Percentiles rank a stretch among this genome's conserved stretches.
These are phyloP conservation scores for Pleurotus salmoneostramineus DNA, from an alignment of 768 basidiomycete genomes.

Conservation along the genomic window DNA sequence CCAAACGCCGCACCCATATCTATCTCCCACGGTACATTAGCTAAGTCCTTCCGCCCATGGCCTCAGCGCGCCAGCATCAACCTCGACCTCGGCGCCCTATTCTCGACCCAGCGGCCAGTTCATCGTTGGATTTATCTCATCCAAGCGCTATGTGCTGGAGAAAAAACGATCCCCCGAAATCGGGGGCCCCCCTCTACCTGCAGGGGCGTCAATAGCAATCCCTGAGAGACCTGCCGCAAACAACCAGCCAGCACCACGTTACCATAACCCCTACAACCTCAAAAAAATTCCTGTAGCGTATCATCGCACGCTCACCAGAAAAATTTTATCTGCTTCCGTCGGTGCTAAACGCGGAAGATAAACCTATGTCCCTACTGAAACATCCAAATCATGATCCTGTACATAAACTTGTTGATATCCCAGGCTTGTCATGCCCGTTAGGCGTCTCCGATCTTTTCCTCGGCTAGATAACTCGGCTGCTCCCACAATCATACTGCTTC, in stretches of 20 bases:
- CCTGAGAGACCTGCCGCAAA: background rate
- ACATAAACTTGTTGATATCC: background rate
- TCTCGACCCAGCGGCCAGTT: background rate
- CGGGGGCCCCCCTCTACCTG: background rate
- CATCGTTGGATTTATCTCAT: background rate
- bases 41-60: too few species aligned
- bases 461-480: background rate
- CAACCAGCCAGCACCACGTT: background rate
- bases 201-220: background rate
- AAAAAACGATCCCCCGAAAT: background rate
- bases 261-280: background rate
- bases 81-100: background rate
- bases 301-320: background rate
- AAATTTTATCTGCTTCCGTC: background rate
- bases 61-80: too few species aligned
- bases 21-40: too few species aligned
- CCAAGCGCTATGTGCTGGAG: background rate
- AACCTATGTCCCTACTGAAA: background rate
- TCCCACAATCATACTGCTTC: background rate
- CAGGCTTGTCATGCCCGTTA: background rate
- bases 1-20: conserved; percentile 6
- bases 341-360: background rate
- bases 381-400: background rate
- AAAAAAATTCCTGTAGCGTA: background rate
- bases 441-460: background rate